Evolutionary conservation across 345 rosid genomes (phyloP), one percentile per base, ranked within the genome.

Genomic region (Linum lewisii): DNA sequence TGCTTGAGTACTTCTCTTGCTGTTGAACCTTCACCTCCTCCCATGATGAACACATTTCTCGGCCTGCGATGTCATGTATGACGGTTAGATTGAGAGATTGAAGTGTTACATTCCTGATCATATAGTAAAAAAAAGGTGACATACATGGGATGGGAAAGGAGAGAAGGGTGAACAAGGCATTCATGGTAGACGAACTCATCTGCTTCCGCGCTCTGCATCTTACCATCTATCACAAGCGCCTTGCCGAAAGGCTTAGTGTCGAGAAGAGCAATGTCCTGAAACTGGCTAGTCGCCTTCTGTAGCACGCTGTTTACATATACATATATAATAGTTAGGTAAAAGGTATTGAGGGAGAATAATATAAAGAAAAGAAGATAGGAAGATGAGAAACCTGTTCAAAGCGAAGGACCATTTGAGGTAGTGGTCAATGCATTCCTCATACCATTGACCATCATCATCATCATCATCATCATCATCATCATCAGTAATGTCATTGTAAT

Each of bases 11-110:
- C 83, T 73, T 92, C 98, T 65, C 98, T 86, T n/a, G 98, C 96
- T 29, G 98, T 86, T 58, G 98, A 92, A n/a, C 98, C 98, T 74
- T 92, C 98, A 4, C 96, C 98, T 24, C 96, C 96, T 61, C 98
- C 98, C 98, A 92, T 92, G 57, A 92, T 86, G 65, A 88, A 92
- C 64, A 88, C 79, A 0, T 72, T 76, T 62, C 70, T 78, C 0
- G 98, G 98, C 70, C 98, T 92, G 73, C 59, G 7, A 52, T 63
- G 18, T 34, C 8, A 58, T 24, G 22, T 50, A 59, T 6, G 38
- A 34, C 38, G 38, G 38, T n/a, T n/a, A 34, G 38, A 34, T 49
- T 19, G 16, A 49, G n/a, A n/a, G n/a, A n/a, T n/a, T n/a, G n/a
- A n/a, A n/a, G n/a, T n/a, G n/a, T n/a, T n/a, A n/a, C n/a, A n/a